Evolutionary conservation across 805 yeast species (phyloP), one percentile per base, ranked within the genome.

Genomic region (Candida palmyrensis): DNA sequence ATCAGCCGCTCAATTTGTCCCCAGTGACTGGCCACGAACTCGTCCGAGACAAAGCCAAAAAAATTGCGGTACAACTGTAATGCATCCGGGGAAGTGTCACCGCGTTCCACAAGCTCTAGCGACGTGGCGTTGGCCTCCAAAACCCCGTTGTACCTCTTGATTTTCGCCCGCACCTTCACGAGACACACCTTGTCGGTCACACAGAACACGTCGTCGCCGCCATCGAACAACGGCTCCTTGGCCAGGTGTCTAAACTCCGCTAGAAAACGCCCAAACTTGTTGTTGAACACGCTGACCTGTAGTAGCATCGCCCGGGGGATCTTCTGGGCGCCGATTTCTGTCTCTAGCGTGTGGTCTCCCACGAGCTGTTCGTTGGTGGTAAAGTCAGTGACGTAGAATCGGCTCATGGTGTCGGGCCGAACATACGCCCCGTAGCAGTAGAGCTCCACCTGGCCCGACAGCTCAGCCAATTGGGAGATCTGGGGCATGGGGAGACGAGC

Each of bases 371-470:
- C 29, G 25, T 45, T 45, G 1, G 37, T 10, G 8, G 55, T 45
- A 25, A 48, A 50, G 32, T 50, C 55, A 4, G 51, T 47, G 4
- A 47, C 45, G 24, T 28, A 44, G 8, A 43, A 18, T 24, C 44
- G 26, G 7, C 5, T 24, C 3, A 17, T 20, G 10, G 16, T 21
- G 28, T 14, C 4, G 5, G 14, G 19, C 28, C 25, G 27, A 23
- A 31, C 12, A 15, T 16, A 31, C 12, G 25, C 19, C 3, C 21
- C 34, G n/a, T 14, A 17, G 22, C 34, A 31, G 22, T 31, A 17
- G n/a, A 31, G 12, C 5, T 23, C n/a, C 6, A 31, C 34, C 8
- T n/a, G n/a, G n/a, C n/a, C n/a, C n/a, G n/a, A n/a, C n/a, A n/a
- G n/a, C n/a, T n/a, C n/a, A n/a, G n/a, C n/a, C n/a, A n/a, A n/a